A percentile compares a stretch with the other conserved stretches of the same genome.
Conservation (phyloP, 139 green algal genomes). For the Zygnema circumcarinatum region DNA sequence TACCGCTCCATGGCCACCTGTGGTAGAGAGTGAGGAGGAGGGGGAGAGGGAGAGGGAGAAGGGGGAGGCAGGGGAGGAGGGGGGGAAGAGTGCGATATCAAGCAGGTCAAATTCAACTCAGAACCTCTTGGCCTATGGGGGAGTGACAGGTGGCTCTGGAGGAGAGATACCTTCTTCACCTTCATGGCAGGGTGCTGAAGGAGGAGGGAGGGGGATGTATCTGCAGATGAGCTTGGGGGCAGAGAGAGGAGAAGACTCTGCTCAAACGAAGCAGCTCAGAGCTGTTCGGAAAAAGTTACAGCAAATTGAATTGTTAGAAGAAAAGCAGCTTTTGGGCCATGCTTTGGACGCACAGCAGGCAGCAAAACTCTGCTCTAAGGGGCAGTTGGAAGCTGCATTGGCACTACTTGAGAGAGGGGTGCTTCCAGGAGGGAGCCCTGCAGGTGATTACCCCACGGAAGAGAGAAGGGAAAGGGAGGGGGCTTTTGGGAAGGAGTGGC, state of each 20-base stretch:
- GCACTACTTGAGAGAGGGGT: slow-evolving; percentile 62
- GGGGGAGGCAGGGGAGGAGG: slow-evolving; percentile 15
- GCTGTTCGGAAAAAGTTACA: slow-evolving; percentile 83
- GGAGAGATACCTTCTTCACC: neutral
- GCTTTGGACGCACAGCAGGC: slow-evolving; percentile 80
- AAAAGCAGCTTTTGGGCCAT: slow-evolving; percentile 13
- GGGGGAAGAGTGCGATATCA: too few relatives aligned
- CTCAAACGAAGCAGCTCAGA: slow-evolving; percentile 63
- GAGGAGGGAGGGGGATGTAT: neutral
- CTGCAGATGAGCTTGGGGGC: neutral
- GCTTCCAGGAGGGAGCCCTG: neutral
- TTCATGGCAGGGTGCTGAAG: neutral
- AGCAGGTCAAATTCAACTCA: too few relatives aligned
- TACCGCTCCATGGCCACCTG: neutral
- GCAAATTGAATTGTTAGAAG: slow-evolving; percentile 73
- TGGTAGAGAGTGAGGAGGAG: neutral
- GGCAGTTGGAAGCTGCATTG: slow-evolving; percentile 66
- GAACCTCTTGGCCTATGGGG: too few relatives aligned
- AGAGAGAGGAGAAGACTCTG: neutral
- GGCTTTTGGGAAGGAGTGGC: slow-evolving; percentile 17
- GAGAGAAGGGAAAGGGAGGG: too few relatives aligned
- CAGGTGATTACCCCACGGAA: too few relatives aligned
- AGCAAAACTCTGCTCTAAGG: slow-evolving; percentile 71
- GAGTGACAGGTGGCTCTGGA: neutral
- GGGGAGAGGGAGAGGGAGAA: neutral